Percentiles rank a stretch among this genome's conserved stretches.
phyloP scores from a whole-genome alignment of 331 rosid genomes.

The Cydonia oblonga region DNA sequence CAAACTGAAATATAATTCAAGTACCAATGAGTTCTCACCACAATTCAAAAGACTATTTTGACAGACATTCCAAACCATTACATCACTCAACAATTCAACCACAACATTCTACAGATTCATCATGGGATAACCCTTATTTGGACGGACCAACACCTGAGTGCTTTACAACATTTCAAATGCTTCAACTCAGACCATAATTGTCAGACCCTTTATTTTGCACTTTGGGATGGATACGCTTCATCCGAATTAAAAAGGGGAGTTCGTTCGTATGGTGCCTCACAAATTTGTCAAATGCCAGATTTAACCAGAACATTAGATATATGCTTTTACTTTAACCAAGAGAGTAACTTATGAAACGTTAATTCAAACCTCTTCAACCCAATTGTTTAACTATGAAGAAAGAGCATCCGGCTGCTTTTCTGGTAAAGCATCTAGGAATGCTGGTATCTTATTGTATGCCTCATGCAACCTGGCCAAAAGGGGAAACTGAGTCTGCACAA shows the following conservation, averaged over 20 bases:
- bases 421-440: constrained; percentile 53
- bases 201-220: background rate
- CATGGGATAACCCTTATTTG: background rate
- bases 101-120: background rate
- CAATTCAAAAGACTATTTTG: background rate
- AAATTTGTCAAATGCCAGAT: background rate
- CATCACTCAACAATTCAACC: background rate
- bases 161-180: background rate
- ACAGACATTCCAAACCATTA: background rate
- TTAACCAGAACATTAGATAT: background rate
- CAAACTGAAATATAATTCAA: background rate
- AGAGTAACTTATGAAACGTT: background rate
- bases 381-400: background rate
- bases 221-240: background rate
- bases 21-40: background rate
- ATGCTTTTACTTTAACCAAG: background rate
- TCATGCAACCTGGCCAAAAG: constrained; percentile 43
- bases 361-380: background rate
- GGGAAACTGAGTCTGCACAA: constrained; percentile 51
- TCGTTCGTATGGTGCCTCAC: background rate
- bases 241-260: background rate
- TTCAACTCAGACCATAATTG: background rate
- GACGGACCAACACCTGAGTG: background rate
- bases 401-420: constrained; percentile 61
- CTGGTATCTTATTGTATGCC: constrained; percentile 43